Percentiles rank a stretch among this genome's conserved stretches.
Evolutionary conservation across 2,329 filamentous ascomycete genomes (phyloP).

Genomic region (Cladosporium velox): DNA sequence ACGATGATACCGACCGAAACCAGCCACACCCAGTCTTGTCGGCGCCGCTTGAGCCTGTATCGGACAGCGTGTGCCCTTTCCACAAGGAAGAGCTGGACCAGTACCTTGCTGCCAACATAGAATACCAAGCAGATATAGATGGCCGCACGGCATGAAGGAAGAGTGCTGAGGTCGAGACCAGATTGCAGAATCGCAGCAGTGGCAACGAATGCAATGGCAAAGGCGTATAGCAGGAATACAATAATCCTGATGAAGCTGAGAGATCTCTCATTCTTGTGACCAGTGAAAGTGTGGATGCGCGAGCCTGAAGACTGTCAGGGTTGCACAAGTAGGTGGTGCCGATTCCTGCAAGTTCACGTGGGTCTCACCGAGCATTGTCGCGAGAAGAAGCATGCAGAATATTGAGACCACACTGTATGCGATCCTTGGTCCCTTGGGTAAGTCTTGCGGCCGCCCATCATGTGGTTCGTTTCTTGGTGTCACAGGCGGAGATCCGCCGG

Average conservation of each 20-base stretch:
- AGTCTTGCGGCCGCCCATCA: background rate
- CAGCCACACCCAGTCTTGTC: conserved; percentile 41
- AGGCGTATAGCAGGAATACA: conserved; percentile 39
- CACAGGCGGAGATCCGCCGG: background rate
- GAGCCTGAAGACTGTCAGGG: conserved; percentile 29
- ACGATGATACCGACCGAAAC: conserved; percentile 30
- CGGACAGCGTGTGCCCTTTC: conserved; percentile 45
- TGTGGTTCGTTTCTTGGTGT: background rate
- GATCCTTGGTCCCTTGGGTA: conserved; percentile 6
- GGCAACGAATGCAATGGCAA: conserved; percentile 40
- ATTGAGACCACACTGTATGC: conserved; percentile 23
- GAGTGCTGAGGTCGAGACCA: conserved; percentile 36
- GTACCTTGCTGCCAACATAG: conserved; percentile 39
- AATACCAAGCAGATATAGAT: conserved; percentile 43
- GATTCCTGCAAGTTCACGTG: background rate
- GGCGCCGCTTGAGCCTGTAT: conserved; percentile 36
- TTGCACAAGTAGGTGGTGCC: background rate
- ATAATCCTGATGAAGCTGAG: conserved; percentile 38
- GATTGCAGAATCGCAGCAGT: conserved; percentile 38
- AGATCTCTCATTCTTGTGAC: conserved; percentile 25
- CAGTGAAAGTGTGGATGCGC: conserved; percentile 28
- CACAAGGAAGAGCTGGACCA: conserved; percentile 45
- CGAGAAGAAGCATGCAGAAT: conserved; percentile 35
- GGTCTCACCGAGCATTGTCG: conserved; percentile 31
- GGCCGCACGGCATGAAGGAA: conserved; percentile 36